Conservation (phyloP, 1,139 yeast genomes). For the Saccharomyces uvarum region DNA sequence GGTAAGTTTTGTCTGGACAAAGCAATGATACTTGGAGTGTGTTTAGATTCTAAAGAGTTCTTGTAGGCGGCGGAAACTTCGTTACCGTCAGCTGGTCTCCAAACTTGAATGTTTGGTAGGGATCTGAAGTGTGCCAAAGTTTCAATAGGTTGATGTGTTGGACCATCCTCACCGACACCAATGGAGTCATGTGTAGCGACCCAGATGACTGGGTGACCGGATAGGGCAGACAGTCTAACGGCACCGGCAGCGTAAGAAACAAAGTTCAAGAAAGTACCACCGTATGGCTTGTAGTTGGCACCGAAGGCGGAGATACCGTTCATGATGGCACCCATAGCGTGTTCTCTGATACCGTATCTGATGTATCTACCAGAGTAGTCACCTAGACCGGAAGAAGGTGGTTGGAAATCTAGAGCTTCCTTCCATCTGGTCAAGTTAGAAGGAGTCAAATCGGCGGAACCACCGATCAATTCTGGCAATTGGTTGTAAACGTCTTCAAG, state of each 20-base stretch:
- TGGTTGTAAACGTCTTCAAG: slow-evolving; percentile 53
- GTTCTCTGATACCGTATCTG: slow-evolving; percentile 99
- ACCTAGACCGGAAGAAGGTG: slow-evolving; percentile 73
- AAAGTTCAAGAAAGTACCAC: slow-evolving; percentile 97
- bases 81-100: slow-evolving; percentile 99
- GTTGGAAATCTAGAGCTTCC: slow-evolving; percentile 86
- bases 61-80: slow-evolving; percentile 96
- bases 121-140: slow-evolving; percentile 98
- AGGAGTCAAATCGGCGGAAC: slow-evolving; percentile 97
- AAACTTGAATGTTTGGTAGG: slow-evolving; percentile 84
- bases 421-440: slow-evolving; percentile 90
- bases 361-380: slow-evolving; percentile 87
- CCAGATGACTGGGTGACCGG: slow-evolving; percentile 92
- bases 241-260: slow-evolving; percentile 98
- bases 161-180: slow-evolving; percentile 99
- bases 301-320: slow-evolving; percentile 97
- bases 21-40: slow-evolving; percentile 86
- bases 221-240: slow-evolving; percentile 85
- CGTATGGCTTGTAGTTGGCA: slow-evolving; percentile 84
- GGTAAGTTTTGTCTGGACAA: slow-evolving; percentile 97
- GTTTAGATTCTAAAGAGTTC: slow-evolving; percentile 59
- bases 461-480: slow-evolving; percentile 88
- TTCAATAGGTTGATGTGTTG: slow-evolving; percentile 99
- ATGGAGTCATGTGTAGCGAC: slow-evolving; percentile 98
- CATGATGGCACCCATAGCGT: slow-evolving; percentile 98